Base-by-base conservation (phyloP, 495 filamentous ascomycete genomes). In the Xanthoparmelia taractica region DNA sequence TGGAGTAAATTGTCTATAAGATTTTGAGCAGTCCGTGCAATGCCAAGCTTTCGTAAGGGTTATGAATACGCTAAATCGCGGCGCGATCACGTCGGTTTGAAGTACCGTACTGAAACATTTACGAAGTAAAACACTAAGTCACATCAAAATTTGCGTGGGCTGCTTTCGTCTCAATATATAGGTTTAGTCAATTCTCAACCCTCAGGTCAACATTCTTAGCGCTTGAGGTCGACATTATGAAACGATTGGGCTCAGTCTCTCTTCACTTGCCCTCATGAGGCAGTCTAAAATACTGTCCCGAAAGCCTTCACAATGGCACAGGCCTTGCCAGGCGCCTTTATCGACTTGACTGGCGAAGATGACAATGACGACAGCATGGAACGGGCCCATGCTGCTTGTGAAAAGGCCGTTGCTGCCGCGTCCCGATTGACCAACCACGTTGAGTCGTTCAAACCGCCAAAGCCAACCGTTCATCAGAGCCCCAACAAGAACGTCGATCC, bases 341-440 rank as follows among this genome's bases (percentile, higher is more conserved):
- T 66, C 50, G 65, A 66, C 40, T 55, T 66, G 15, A 66, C 65
- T n/a, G 52, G 41, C 18, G 58, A 60, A n/a, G 34, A 63, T 36
- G 60, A 63, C 7, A 13, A 59, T 31, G 40, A 54, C 17, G 27
- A 48, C 2, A 37, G 37, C 25, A 29, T 59, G 12, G 54, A 31
- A 27, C 43, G 31, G 13, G 37, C 48, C 2, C 29, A 48, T 33
- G 29, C 59, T 25, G 54, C 54, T 36, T 55, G 43, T 17, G 25
- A 56, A 2, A 63, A 52, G 37, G 65, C 60, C 17, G 13, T 36
- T 20, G 27, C 41, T 12, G 54, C 43, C 18, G 40, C 55, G 15
- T 58, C 40, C 18, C 61, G 23, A 27, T 18, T 63, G 25, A 37
- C 61, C 0, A 58, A 29, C 15, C 40, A n/a, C 31, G 37, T 63